Conservation (phyloP, 1,284 basidiomycete species). For the Lignosus rhinocerotis region DNA sequence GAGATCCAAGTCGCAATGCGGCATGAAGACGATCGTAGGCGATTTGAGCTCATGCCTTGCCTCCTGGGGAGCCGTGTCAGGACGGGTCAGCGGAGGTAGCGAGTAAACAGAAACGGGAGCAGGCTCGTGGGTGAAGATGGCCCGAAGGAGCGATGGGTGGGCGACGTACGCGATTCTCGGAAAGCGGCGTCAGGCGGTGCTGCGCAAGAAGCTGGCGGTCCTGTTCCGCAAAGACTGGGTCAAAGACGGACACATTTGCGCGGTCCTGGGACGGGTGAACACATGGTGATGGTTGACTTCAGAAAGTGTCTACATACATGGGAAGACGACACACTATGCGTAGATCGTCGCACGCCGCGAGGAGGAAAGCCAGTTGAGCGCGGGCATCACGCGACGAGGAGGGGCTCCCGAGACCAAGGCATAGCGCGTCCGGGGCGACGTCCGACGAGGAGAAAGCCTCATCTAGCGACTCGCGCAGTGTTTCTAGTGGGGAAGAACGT, state of each 20-base stretch:
- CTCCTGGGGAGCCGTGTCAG: slow-evolving; percentile 26
- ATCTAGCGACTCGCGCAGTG: slow-evolving; percentile 36
- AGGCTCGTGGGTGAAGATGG: slow-evolving; percentile 12
- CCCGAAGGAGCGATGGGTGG: slow-evolving; percentile 3
- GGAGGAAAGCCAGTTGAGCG: slow-evolving; percentile 66
- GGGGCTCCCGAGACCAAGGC: slow-evolving; percentile 74
- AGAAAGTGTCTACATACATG: slow-evolving; percentile 20
- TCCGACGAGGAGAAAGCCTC: slow-evolving; percentile 14
- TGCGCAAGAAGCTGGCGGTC: slow-evolving; percentile 53
- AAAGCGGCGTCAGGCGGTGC: slow-evolving; percentile 48
- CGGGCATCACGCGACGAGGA: slow-evolving; percentile 57
- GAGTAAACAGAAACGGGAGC: slow-evolving; percentile 5
- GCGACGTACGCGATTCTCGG: slow-evolving; percentile 53
- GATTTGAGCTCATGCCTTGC: slow-evolving; percentile 31
- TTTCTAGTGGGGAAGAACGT: slow-evolving; percentile 31
- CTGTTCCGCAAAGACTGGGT: slow-evolving; percentile 67
- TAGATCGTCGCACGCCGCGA: slow-evolving; percentile 50
- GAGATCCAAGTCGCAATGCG: slow-evolving; percentile 70
- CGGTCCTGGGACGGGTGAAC: slow-evolving; percentile 42
- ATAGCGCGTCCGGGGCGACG: slow-evolving; percentile 38
- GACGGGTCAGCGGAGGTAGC: slow-evolving; percentile 6
- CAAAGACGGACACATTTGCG: slow-evolving; percentile 54
- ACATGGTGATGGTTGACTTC: slow-evolving; percentile 23
- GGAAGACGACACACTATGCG: slow-evolving; percentile 53
- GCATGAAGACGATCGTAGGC: slow-evolving; percentile 73